Base-by-base conservation (phyloP, 495 filamentous ascomycete species). In the Hyaloscypha finlandica region DNA sequence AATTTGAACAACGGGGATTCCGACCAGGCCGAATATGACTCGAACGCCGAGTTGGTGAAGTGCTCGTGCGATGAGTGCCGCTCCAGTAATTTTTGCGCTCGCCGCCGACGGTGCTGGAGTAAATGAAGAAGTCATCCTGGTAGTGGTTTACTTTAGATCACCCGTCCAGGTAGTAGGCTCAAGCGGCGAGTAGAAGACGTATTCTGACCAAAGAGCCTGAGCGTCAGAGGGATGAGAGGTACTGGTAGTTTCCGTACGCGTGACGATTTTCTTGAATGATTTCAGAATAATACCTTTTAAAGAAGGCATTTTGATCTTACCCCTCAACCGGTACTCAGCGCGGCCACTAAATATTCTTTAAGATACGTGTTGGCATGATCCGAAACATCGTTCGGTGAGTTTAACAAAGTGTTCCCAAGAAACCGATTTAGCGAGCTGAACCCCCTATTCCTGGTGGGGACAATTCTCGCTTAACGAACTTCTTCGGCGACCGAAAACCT, bases 21-120 rank as follows among this genome's bases (percentile, higher is more conserved):
- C 87, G 5, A 88, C 86, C 56, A 88, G 81, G 63, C 87, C 87
- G 73, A 89, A 89, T 72, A 89, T 81, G 54, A 87, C 83, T 6
- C 76, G 79, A 31, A 89, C 80, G 20, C 83, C 81, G 12, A 89
- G 80, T 52, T 85, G 78, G 45, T 79, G 81, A 54, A 88, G 78
- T 32, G 82, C 79, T 54, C 77, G 76, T 20, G 87, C 87, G 62
- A 89, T 85, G 4, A 88, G 74, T 51, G 85, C 79, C 14, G 87
- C 85, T 31, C 87, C 87, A 16, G 82, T 84, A 29, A 65, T 64
- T 22, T 79, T 64, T 78, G 79, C 81, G 25, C 53, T 35, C 20
- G 20, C n/a, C 25, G 25, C 25, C 25, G 25, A 25, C 42, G 52
- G 42, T 20, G 16, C 42, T 53, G 45, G 42, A 29, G 61, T 29